phyloP scores from a whole-genome alignment of 2,329 filamentous ascomycete genomes.

The Reticulascus tulasneorum region DNA sequence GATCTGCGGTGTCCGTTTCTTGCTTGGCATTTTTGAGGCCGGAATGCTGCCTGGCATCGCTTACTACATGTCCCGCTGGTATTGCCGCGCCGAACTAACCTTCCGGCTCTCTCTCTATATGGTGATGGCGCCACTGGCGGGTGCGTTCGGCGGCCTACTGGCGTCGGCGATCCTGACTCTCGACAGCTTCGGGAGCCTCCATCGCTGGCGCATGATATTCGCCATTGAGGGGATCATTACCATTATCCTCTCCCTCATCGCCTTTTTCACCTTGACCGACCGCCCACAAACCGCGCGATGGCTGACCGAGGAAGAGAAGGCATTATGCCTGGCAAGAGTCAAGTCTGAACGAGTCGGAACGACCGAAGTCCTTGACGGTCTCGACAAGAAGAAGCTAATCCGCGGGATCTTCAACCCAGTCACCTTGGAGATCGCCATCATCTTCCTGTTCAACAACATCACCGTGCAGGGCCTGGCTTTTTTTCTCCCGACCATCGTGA shows the following conservation, averaged over 20 bases:
- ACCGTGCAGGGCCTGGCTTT: slow-evolving; percentile 69
- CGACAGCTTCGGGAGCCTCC: slow-evolving; percentile 51
- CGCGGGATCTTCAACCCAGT: slow-evolving; percentile 62
- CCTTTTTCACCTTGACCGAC: slow-evolving; percentile 64
- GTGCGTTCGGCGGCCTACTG: slow-evolving; percentile 67
- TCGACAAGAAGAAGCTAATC: slow-evolving; percentile 55
- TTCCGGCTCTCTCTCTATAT: slow-evolving; percentile 67
- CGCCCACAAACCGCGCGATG: slow-evolving; percentile 64
- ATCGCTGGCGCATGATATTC: slow-evolving; percentile 66
- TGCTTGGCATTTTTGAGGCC: slow-evolving; percentile 67
- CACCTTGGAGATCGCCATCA: slow-evolving; percentile 50
- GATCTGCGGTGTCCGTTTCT: slow-evolving; percentile 59
- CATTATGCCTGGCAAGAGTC: slow-evolving; percentile 61
- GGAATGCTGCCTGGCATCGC: slow-evolving; percentile 72
- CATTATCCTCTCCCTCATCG: slow-evolving; percentile 40
- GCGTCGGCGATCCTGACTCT: slow-evolving; percentile 62
- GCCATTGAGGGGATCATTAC: slow-evolving; percentile 64
- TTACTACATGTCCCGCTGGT: slow-evolving; percentile 71
- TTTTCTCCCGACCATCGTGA: slow-evolving; percentile 66
- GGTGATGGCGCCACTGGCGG: slow-evolving; percentile 66
- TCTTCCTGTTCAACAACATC: slow-evolving; percentile 64
- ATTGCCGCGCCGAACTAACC: slow-evolving; percentile 62
- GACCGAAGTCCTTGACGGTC: slow-evolving; percentile 55
- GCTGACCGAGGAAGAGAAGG: slow-evolving; percentile 63
- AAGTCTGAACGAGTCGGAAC: slow-evolving; percentile 65